Evolutionary conservation across 768 basidiomycete genomes (phyloP).

Genomic region (Hypsizygus marmoreus): DNA sequence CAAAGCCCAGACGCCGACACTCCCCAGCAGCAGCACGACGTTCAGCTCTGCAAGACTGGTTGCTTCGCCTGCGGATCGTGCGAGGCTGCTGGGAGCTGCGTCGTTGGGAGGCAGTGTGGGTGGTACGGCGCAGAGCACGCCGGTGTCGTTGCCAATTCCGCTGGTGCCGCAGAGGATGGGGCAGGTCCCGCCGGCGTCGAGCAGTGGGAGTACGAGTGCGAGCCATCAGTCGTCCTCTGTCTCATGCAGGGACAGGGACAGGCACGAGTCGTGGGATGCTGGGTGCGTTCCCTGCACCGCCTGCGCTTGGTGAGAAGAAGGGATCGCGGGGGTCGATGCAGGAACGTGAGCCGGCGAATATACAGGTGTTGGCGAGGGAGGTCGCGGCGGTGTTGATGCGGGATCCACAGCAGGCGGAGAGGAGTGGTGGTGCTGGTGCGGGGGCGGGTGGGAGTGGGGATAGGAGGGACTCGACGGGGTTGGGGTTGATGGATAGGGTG

Average conservation of each 20-base stretch:
- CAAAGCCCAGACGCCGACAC: slow-evolving; percentile 7
- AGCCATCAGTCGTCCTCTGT: too few species aligned
- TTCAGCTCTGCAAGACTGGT: slow-evolving; percentile 3
- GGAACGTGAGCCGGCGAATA: slow-evolving; percentile 12
- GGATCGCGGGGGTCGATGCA: background rate
- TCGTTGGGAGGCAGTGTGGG: too few species aligned
- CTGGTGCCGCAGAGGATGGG: background rate
- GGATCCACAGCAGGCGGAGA: slow-evolving; percentile 10
- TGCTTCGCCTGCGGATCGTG: slow-evolving; percentile 1
- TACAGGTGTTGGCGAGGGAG: slow-evolving; percentile 30
- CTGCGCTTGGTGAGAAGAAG: too few species aligned
- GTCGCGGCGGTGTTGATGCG: slow-evolving; percentile 29
- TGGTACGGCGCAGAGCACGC: too few species aligned
- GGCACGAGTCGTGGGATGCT: too few species aligned
- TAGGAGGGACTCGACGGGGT: background rate
- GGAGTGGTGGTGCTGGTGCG: too few species aligned
- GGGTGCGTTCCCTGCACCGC: too few species aligned
- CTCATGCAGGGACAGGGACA: too few species aligned
- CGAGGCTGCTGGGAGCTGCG: background rate
- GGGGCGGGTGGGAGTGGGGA: background rate
- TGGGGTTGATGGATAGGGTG: slow-evolving; percentile 2
- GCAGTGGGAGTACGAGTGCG: too few species aligned
- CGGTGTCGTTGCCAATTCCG: too few species aligned
- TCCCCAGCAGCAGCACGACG: background rate
- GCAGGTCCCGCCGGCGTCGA: too few species aligned